Conservation (phyloP, 345 rosid species). For the Eucalyptus guilfoylei region DNA sequence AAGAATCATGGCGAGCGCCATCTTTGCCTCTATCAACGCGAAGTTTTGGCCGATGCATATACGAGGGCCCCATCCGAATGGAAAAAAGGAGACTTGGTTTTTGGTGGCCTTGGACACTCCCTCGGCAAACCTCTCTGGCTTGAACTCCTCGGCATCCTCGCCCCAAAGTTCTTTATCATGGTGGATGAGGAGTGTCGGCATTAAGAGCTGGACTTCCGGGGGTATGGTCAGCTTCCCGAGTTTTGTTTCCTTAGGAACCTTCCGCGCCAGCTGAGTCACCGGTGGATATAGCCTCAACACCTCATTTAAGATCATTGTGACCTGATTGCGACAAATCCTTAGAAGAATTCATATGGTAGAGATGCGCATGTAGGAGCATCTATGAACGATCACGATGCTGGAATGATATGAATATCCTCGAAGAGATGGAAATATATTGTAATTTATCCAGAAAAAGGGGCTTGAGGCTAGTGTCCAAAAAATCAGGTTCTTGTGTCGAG, state of each 20-base stretch:
- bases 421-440: neutral
- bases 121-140: no score
- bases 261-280: neutral
- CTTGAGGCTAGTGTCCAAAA: neutral
- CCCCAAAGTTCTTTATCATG: no score
- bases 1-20: no score
- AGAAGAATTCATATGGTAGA: neutral
- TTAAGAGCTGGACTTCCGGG: neutral
- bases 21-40: no score
- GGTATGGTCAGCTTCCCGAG: neutral
- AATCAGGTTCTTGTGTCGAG: neutral
- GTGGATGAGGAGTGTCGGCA: neutral
- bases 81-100: no score
- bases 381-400: neutral
- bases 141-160: no score
- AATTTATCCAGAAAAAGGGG: neutral
- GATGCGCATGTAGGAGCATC: neutral
- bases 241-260: neutral
- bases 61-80: no score
- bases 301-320: conserved; percentile 1
- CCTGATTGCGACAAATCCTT: neutral
- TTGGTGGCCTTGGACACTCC: no score
- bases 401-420: neutral
- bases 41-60: no score
- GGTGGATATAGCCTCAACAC: conserved; percentile 1